Conservation (phyloP, 192 early-diverging fungal species). For the Umbelopsis vinacea region DNA sequence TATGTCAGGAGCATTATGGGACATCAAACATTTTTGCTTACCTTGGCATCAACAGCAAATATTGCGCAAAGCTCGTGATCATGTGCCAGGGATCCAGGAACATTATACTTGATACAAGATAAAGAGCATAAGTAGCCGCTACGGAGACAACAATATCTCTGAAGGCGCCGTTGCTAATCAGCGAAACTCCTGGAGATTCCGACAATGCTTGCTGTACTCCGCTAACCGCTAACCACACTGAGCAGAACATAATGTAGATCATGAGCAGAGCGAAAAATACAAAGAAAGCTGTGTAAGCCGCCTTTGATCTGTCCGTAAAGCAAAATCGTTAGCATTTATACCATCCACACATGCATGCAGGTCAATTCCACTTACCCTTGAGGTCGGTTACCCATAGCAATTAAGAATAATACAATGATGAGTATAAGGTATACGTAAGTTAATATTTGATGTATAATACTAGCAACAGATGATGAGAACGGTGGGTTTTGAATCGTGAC, state of each 20-base stretch:
- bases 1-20: background rate
- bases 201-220: slow-evolving; percentile 60
- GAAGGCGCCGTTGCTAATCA: slow-evolving; percentile 60
- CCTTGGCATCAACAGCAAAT: slow-evolving; percentile 75
- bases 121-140: slow-evolving; percentile 80
- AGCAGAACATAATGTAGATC: slow-evolving; percentile 71
- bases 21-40: background rate
- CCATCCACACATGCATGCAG: background rate
- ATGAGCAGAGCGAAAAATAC: slow-evolving; percentile 82
- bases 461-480: slow-evolving; percentile 54
- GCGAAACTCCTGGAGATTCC: slow-evolving; percentile 36
- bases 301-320: slow-evolving; percentile 45
- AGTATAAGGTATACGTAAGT: slow-evolving; percentile 75
- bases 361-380: slow-evolving; percentile 56
- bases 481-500: slow-evolving; percentile 50
- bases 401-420: slow-evolving; percentile 78
- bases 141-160: slow-evolving; percentile 81
- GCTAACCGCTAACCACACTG: slow-evolving; percentile 51
- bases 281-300: slow-evolving; percentile 63
- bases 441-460: slow-evolving; percentile 66
- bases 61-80: slow-evolving; percentile 83
- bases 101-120: slow-evolving; percentile 72
- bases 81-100: slow-evolving; percentile 92
- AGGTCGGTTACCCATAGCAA: slow-evolving; percentile 89
- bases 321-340: background rate